Percentiles rank a stretch among this genome's conserved stretches.
phyloP scores from a whole-genome alignment of 192 early-diverging fungal species.

The Rhizophagus prolifer region DNA sequence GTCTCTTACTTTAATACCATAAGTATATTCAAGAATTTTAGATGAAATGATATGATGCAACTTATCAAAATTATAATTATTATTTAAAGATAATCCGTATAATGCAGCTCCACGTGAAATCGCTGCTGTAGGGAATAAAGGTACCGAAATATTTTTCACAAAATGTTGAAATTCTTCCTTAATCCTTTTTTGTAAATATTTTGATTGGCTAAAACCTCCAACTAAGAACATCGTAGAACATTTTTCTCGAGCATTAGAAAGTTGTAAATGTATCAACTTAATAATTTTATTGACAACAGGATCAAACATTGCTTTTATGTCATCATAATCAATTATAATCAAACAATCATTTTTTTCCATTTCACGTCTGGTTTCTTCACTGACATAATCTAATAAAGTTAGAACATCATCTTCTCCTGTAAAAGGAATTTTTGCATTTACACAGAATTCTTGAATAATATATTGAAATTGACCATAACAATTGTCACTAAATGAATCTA shows the following conservation, averaged over 20 bases:
- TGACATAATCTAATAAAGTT: background rate
- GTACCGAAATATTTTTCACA: conserved; percentile 33
- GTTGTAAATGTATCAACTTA: conserved; percentile 36
- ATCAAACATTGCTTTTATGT: conserved; percentile 38
- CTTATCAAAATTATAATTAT: too few species aligned
- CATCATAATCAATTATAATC: conserved; percentile 45
- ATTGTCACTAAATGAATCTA: conserved; percentile 33
- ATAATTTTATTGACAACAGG: conserved; percentile 35
- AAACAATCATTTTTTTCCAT: conserved; percentile 42
- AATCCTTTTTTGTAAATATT: conserved; percentile 37
- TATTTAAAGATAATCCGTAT: background rate
- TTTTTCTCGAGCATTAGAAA: conserved; percentile 28
- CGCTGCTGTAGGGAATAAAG: conserved; percentile 31
- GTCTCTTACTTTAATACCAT: background rate
- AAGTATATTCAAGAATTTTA: background rate
- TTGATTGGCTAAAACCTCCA: conserved; percentile 38
- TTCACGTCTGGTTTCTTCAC: conserved; percentile 19
- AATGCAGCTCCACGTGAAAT: background rate
- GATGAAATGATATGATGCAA: background rate
- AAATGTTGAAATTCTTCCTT: conserved; percentile 34
- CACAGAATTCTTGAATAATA: background rate
- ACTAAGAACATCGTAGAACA: conserved; percentile 39
- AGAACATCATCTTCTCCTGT: background rate
- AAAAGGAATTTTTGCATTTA: background rate
- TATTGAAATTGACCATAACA: conserved; percentile 9